These are phyloP conservation scores for Xylaria sp. DNA, from an alignment of 2,329 filamentous ascomycete genomes.

Conservation along the genomic window DNA sequence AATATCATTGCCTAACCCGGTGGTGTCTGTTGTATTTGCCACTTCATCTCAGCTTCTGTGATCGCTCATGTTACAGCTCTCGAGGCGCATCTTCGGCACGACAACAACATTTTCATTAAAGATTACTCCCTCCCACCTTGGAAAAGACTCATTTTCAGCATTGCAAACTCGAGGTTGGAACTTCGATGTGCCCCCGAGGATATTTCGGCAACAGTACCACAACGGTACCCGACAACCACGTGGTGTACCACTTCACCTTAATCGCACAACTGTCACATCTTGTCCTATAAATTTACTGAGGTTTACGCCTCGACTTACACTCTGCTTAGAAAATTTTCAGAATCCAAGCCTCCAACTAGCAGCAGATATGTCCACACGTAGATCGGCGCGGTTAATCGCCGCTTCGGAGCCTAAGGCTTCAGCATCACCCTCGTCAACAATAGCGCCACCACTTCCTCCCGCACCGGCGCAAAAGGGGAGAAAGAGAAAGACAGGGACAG, in stretches of 20 bases:
- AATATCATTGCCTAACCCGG: constrained; percentile 7
- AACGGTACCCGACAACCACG: neutral
- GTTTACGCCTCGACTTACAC: neutral
- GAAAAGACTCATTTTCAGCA: neutral
- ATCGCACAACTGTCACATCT: neutral
- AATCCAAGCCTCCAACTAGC: neutral
- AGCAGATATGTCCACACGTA: constrained; percentile 41
- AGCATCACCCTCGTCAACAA: constrained; percentile 18
- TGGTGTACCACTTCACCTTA: constrained; percentile 1
- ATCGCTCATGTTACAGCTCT: constrained; percentile 28
- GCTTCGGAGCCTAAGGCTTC: constrained; percentile 29
- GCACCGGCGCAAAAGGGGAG: constrained; percentile 43
- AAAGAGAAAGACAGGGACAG: constrained; percentile 34
- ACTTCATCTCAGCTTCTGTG: constrained; percentile 10
- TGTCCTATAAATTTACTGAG: neutral
- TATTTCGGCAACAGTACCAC: neutral
- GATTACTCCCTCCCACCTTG: neutral
- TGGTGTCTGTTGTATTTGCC: constrained; percentile 15
- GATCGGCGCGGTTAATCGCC: constrained; percentile 40
- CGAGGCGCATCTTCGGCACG: neutral
- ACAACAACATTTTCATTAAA: neutral
- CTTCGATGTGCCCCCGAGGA: neutral
- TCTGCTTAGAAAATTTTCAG: neutral
- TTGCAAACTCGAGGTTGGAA: neutral
- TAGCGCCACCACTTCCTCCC: constrained; percentile 32